phyloP scores from a whole-genome alignment of 2,329 filamentous ascomycete species.

The Metarhizium guizhouense region DNA sequence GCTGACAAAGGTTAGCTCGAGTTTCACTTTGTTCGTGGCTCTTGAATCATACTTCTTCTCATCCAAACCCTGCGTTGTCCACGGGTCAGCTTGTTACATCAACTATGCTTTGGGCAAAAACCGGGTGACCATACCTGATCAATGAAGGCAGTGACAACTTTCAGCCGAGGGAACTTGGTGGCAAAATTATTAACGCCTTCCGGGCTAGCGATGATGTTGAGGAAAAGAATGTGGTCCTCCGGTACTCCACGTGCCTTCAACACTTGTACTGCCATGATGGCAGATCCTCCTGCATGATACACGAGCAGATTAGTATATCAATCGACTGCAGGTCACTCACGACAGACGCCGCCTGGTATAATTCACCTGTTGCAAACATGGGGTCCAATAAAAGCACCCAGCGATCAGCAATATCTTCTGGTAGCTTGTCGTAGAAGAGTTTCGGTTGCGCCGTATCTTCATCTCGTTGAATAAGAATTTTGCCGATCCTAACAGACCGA shows the following conservation, averaged over 20 bases:
- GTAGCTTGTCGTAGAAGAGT: conserved; percentile 96
- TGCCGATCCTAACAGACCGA: conserved; percentile 93
- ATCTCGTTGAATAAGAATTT: conserved; percentile 95
- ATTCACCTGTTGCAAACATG: conserved; percentile 93
- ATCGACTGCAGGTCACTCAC: neutral
- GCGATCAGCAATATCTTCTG: conserved; percentile 81
- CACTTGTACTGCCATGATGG: conserved; percentile 93
- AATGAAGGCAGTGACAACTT: conserved; percentile 92
- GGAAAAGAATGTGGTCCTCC: conserved; percentile 89
- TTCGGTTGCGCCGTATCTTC: conserved; percentile 90
- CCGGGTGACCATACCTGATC: conserved; percentile 51
- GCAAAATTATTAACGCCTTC: conserved; percentile 87
- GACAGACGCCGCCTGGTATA: neutral
- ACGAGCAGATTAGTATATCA: conserved; percentile 5
- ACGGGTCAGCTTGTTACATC: neutral
- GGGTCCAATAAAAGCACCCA: conserved; percentile 94
- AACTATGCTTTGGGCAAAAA: neutral
- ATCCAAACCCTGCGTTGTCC: conserved; percentile 58
- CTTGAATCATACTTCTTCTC: conserved; percentile 72
- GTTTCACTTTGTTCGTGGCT: neutral
- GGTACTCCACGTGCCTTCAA: conserved; percentile 84
- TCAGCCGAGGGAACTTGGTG: conserved; percentile 75
- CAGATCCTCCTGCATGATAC: conserved; percentile 64
- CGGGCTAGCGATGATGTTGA: conserved; percentile 96
- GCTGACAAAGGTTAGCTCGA: conserved; percentile 44